phyloP scores from a whole-genome alignment of 1,284 basidiomycete genomes.

The Stereum hirsutum region DNA sequence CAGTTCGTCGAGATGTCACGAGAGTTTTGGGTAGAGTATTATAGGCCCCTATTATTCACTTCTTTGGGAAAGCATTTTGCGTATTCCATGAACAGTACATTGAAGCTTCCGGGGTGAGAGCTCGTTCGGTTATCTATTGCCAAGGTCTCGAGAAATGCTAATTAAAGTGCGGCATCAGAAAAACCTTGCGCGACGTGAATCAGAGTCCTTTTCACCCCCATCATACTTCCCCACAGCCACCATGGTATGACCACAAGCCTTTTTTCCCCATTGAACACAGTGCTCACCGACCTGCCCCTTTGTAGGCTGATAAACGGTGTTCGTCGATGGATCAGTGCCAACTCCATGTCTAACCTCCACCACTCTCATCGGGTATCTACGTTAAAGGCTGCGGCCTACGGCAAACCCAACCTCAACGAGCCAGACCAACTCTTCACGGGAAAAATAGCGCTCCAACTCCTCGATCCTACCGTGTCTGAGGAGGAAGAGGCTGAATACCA shows the following conservation, averaged over 20 bases:
- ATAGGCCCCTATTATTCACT: conserved; percentile 79
- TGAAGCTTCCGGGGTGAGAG: conserved; percentile 72
- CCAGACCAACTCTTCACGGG: conserved; percentile 53
- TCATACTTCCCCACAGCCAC: conserved; percentile 33
- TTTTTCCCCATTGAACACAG: background rate
- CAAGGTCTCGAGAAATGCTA: conserved; percentile 9
- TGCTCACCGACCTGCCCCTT: conserved; percentile 1
- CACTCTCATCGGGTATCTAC: conserved; percentile 26
- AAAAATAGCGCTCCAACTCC: conserved; percentile 47
- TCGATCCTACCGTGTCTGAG: conserved; percentile 58
- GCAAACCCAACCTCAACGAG: conserved; percentile 8
- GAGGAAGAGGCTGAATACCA: conserved; percentile 74
- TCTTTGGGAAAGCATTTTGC: conserved; percentile 79
- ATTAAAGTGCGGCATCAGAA: conserved; percentile 34
- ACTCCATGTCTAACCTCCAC: conserved; percentile 30
- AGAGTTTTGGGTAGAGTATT: conserved; percentile 89
- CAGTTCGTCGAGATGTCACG: conserved; percentile 50
- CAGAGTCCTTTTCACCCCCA: conserved; percentile 67
- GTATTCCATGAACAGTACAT: conserved; percentile 79
- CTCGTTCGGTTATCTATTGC: background rate
- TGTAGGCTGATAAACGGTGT: conserved; percentile 65
- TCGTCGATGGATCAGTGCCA: conserved; percentile 58
- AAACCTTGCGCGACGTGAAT: conserved; percentile 55
- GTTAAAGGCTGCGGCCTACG: conserved; percentile 18
- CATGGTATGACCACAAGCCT: conserved; percentile 23